Base-by-base conservation (phyloP, 306 rosid species). In the Betula pendula region DNA sequence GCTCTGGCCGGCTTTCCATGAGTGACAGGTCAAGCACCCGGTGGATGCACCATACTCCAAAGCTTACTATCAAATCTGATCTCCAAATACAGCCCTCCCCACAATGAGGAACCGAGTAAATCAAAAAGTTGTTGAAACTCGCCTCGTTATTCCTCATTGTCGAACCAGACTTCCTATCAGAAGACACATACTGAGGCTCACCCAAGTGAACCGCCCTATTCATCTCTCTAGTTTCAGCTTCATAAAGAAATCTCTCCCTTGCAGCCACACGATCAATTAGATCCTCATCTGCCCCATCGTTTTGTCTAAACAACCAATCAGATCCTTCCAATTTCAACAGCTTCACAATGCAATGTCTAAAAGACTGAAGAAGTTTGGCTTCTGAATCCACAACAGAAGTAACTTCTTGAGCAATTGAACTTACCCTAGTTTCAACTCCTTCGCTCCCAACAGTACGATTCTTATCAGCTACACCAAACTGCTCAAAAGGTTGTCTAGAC, bases 11-110 rank as follows among this genome's bases (percentile, higher is more conserved):
- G 83, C 99, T 96, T 82, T 96, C 99, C 97, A 93, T 86, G 52
- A 91, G 82, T 73, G 94, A 92, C 48, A 96, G 92, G 71, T 93
- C 94, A 67, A 96, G 97, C 75, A 96, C 81, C 47, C 98, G 90
- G 78, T 91, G 98, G 84, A 96, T 91, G 84, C 99, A 96, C 99
- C 99, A 96, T 45, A 96, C 98, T 35, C 99, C 99, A 50, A 96
- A 96, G 93, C 98, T 96, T 75, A 87, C 77, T 35, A 96, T 79
- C 80, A 96, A 77, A 60, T 93, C 96, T 71, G 89, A 66, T 81
- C 78, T 91, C 99, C 99, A 96, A 17, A 89, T 72, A 85, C 99
- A 96, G 51, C 91, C 98, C 67, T 96, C 98, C 78, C 99, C 99
- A 48, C 99, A 96, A 75, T 85, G 70, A 51, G 97, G 94, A 68